Base-by-base conservation (phyloP, 495 filamentous ascomycete genomes). In the Delitschia confertaspora region DNA sequence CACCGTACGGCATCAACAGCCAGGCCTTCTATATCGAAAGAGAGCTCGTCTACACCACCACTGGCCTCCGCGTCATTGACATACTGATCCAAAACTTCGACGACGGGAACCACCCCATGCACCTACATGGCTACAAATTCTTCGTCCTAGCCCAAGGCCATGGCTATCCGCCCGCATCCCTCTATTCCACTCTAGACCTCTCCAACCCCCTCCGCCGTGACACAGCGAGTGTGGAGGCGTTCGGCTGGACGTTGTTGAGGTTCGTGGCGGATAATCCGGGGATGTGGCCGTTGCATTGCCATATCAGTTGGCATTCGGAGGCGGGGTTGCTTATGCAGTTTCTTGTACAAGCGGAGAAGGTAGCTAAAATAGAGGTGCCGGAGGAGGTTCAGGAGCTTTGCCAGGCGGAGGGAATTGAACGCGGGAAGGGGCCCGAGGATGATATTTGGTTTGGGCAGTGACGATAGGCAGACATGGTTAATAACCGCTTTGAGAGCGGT, bases 321-420 rank as follows among this genome's bases (percentile, higher is more conserved):
- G 71, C 72, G 11, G 76, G 75, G 0, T 65, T 80, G 63, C 38
- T 71, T 27, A 75, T 79, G 76, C 74, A 77, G 57, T 71, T 79
- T 47, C 35, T 75, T 47, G 62, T 64, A n/a, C 57, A 62, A 20
- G 42, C 60, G 14, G 72, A 76, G 36, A 54, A 59, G 35, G 55
- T 74, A 36, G 60, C 50, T 21, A 29, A 21, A 7, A 69, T 70
- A 67, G 20, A 56, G 33, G 43, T 74, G 10, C 72, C 73, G 3
- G 57, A 56, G 34, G 66, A 66, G 27, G 62, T 70, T 20, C 56
- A 51, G 33, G 53, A 51, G 18, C 42, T 75, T 13, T 74, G 72
- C 47, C 56, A 55, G 1, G 51, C 51, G 17, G 58, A 58, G 11
- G 69, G 66, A 27, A 43, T 67, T 19, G 60, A 65, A 47, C 70